Evolutionary conservation across 768 basidiomycete genomes (phyloP).

Genomic region (Cystobasidium tubakii): DNA sequence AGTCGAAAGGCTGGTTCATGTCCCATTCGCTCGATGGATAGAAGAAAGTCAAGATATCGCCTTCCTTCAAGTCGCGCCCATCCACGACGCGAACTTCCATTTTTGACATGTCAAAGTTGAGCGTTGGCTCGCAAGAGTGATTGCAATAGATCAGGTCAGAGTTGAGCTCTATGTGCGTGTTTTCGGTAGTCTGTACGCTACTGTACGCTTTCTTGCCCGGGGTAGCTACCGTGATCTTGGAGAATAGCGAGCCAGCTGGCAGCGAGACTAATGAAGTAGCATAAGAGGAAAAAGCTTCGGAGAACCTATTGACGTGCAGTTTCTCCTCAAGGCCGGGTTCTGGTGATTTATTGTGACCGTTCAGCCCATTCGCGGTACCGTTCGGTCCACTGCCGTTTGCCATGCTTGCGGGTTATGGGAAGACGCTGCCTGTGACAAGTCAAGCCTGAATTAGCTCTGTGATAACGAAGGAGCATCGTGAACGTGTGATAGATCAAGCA

Average conservation of each 20-base stretch:
- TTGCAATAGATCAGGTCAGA: slow-evolving; percentile 60
- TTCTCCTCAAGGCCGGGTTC: background rate
- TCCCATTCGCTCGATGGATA: slow-evolving; percentile 68
- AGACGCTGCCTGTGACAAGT: too few relatives aligned
- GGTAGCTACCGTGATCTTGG: background rate
- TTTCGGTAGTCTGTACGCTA: background rate
- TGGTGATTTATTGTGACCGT: background rate
- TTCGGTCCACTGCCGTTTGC: background rate
- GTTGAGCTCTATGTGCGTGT: slow-evolving; percentile 56
- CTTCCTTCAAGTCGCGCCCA: background rate
- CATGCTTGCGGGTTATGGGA: background rate
- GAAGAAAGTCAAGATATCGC: slow-evolving; percentile 56
- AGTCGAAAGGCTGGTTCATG: slow-evolving; percentile 62
- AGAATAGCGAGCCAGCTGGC: slow-evolving; percentile 2
- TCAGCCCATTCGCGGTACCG: background rate
- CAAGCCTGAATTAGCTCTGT: too few relatives aligned
- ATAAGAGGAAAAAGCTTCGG: background rate
- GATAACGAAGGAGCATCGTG: too few relatives aligned
- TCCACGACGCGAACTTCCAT: slow-evolving; percentile 15
- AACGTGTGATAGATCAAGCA: too few relatives aligned
- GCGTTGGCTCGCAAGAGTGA: slow-evolving; percentile 57
- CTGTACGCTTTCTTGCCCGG: slow-evolving; percentile 2
- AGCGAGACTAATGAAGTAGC: background rate
- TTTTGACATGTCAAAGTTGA: slow-evolving; percentile 54
- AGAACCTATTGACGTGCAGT: background rate